Percentiles rank a stretch among this genome's conserved stretches.
Evolutionary conservation across 2,329 filamentous ascomycete genomes (phyloP).

Genomic region (Trichophyton mentagrophytes): DNA sequence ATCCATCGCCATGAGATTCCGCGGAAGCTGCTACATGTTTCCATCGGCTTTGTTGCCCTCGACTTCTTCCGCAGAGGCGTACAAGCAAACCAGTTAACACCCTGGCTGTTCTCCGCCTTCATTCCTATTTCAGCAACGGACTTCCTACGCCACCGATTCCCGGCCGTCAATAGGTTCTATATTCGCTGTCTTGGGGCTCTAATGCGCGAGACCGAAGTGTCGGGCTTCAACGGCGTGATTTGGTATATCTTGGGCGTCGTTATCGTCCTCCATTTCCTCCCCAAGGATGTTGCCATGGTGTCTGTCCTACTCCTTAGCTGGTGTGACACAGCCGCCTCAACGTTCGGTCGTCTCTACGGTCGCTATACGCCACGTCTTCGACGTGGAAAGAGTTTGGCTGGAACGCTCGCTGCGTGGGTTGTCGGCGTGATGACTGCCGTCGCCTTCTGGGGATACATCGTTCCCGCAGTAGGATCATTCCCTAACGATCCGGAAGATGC

Average conservation of each 20-base stretch:
- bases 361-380: constrained; percentile 77
- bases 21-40: constrained; percentile 83
- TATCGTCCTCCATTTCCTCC: constrained; percentile 71
- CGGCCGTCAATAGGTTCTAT: constrained; percentile 74
- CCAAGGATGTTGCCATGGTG: constrained; percentile 86
- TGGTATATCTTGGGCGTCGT: constrained; percentile 90
- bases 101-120: constrained; percentile 66
- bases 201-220: constrained; percentile 93
- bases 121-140: constrained; percentile 76
- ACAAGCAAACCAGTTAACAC: constrained; percentile 65
- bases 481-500: constrained; percentile 54
- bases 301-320: constrained; percentile 82
- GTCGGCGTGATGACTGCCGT: constrained; percentile 72
- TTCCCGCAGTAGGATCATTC: constrained; percentile 54
- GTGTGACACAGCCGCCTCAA: constrained; percentile 96
- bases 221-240: constrained; percentile 91
- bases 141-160: constrained; percentile 67
- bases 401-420: constrained; percentile 68
- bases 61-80: constrained; percentile 71
- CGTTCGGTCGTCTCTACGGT: constrained; percentile 81
- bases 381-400: constrained; percentile 80
- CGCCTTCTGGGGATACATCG: constrained; percentile 80
- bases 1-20: constrained; percentile 96
- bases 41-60: constrained; percentile 87
- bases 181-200: constrained; percentile 72